Evolutionary conservation across 495 filamentous ascomycete species (phyloP), one percentile per base, ranked within the genome.

Genomic region (Beverwykella pulmonaria): DNA sequence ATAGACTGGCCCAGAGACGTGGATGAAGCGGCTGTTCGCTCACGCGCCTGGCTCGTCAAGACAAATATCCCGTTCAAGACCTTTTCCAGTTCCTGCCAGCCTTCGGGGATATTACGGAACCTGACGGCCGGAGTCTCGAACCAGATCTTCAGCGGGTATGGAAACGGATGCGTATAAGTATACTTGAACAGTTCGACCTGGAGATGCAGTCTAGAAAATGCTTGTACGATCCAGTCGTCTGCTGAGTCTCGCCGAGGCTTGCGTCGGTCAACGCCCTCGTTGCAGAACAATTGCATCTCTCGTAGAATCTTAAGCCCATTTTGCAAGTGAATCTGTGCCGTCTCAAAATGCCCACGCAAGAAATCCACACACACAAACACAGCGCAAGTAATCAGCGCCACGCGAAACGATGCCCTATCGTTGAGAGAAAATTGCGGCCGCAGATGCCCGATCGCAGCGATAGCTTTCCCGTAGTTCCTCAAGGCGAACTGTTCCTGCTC

Each of bases 331-430:
- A 71, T 61, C 17, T 76, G 75, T 9, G 79, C 80, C 1, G 77
- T 60, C 9, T 53, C 55, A 59, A 78, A 80, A 26, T 77, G 72
- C 2, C 84, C 83, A 44, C 79, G 80, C 5, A 87, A 71, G 49
- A 81, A 80, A 64, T 88, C 86, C 54, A 85, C 79, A 56, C 79
- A 81, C 59, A 81, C 77, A 68, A 88, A 87, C 1, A 87, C 54
- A 20, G 84, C 69, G 68, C 86, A 89, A 12, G 82, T 77, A 47
- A 84, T 76, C 29, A 89, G 77, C 41, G 79, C 78, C 30, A 82
- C 54, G 8, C 63, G 74, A 15, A 58, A 39, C 2, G 75, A 71
- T 6, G 61, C 39, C 36, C 20, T 60, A 39, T 65, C 65, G n/a
- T 54, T 55, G 56, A 55, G 56, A 53, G 50, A 61, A 30, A 71